Base-by-base conservation (phyloP, 768 basidiomycete species). In the Podaxis pistillaris region DNA sequence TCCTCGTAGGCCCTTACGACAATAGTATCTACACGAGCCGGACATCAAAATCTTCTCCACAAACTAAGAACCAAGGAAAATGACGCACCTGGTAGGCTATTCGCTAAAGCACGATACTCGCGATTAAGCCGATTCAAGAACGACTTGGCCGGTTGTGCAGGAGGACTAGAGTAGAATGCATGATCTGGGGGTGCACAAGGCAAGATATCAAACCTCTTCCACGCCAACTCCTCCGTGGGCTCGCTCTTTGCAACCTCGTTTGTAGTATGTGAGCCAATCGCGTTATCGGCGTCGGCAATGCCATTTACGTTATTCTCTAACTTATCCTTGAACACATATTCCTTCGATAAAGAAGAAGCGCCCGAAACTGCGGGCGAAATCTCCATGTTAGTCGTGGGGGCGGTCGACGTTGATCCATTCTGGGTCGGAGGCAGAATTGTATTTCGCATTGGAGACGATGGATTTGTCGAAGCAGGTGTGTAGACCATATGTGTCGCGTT, bases 1-100 rank as follows among this genome's bases (percentile, higher is more conserved):
- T 96, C 90, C 73, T 97, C 95, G 70, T 91, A 98, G 26, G 90
- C 89, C 62, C 94, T 86, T 53, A 98, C 92, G 58, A 96, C 70
- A 66, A 98, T 95, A 13, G 90, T 89, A 63, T 94, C 94, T 91
- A 69, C 8, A 30, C 33, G 28, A 55, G 19, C 56, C 13, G 12
- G 33, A 57, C 11, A 54, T 30, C 41, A 24, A 49, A 50, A 58
- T n/a, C 33, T 12, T 22, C 5, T 33, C 30, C 33, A 33, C 33
- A 33, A 9, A 33, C 33, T 28, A 53, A 50, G 17, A 44, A 19
- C 22, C 24, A 28, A 55, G 55, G 46, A 17, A n/a, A 3, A 15
- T 47, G 17, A 69, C 80, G 63, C 63, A 94, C 94, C 93, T 71
- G 95, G 95, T 58, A 97, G 73, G 66, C 93, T 93, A 62, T 77